A percentile compares a stretch with the other conserved stretches of the same genome.
These are phyloP conservation scores for Hydrangea macrophylla DNA, from an alignment of 148 eudicot genomes.

Conservation along the genomic window DNA sequence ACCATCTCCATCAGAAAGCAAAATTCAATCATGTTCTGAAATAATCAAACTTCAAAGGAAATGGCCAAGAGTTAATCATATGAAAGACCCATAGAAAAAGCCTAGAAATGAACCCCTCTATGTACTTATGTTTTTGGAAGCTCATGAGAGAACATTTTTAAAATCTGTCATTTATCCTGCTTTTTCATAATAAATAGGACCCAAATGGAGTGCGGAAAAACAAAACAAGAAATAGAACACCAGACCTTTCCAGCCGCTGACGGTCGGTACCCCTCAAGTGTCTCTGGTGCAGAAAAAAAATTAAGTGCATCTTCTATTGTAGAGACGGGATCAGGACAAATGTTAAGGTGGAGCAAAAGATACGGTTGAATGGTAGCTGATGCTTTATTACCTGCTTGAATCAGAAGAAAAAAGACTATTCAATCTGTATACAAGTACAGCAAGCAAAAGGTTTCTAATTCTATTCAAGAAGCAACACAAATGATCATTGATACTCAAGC, in stretches of 20 bases:
- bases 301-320: constrained; percentile 80
- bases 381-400: constrained; percentile 53
- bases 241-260: constrained; percentile 65
- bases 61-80: too few relatives aligned
- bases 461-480: background rate
- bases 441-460: background rate
- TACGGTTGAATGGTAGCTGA: constrained; percentile 80
- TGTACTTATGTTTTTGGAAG: background rate
- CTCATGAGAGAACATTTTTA: background rate
- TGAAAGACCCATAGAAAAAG: too few relatives aligned
- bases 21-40: too few relatives aligned
- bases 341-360: constrained; percentile 82
- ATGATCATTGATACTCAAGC: background rate
- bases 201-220: background rate
- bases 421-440: background rate
- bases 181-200: too few relatives aligned
- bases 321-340: constrained; percentile 58
- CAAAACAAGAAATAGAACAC: background rate
- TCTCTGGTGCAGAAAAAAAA: constrained; percentile 69
- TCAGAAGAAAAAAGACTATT: background rate
- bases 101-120: too few relatives aligned
- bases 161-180: background rate
- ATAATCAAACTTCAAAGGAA: too few relatives aligned
- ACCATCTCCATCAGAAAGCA: too few relatives aligned
- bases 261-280: constrained; percentile 70